phyloP scores from a whole-genome alignment of 2,329 filamentous ascomycete genomes.

The Colletotrichum tanaceti region DNA sequence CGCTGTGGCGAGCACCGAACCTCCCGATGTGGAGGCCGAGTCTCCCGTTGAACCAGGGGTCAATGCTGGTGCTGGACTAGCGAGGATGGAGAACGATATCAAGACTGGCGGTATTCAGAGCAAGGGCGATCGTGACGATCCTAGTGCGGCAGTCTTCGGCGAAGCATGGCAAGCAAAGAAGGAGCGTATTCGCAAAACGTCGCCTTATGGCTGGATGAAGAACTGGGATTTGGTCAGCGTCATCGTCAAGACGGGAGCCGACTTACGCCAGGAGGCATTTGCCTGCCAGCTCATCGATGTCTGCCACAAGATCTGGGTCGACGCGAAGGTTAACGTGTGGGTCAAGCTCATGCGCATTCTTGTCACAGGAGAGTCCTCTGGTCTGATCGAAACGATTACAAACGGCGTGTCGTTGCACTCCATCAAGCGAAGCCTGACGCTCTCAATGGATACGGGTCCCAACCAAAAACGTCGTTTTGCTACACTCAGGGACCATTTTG shows the following conservation, averaged over 20 bases:
- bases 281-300: conserved; percentile 86
- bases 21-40: conserved; percentile 68
- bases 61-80: conserved; percentile 79
- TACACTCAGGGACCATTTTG: conserved; percentile 83
- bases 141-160: conserved; percentile 86
- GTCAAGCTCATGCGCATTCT: conserved; percentile 89
- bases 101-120: conserved; percentile 86
- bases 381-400: conserved; percentile 87
- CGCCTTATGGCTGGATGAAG: conserved; percentile 89
- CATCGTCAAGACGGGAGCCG: conserved; percentile 87
- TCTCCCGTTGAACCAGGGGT: conserved; percentile 63
- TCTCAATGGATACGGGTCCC: conserved; percentile 75
- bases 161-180: conserved; percentile 88
- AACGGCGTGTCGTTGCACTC: conserved; percentile 90
- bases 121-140: conserved; percentile 85
- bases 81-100: conserved; percentile 89
- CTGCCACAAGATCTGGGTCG: conserved; percentile 84
- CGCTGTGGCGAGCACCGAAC: conserved; percentile 53
- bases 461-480: conserved; percentile 79
- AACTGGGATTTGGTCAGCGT: conserved; percentile 90
- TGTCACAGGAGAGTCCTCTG: conserved; percentile 85
- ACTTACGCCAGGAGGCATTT: conserved; percentile 86
- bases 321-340: conserved; percentile 82
- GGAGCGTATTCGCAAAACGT: conserved; percentile 84
- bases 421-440: conserved; percentile 82